Base-by-base conservation (phyloP, 2,329 filamentous ascomycete species). In the Aciculosporium take region DNA sequence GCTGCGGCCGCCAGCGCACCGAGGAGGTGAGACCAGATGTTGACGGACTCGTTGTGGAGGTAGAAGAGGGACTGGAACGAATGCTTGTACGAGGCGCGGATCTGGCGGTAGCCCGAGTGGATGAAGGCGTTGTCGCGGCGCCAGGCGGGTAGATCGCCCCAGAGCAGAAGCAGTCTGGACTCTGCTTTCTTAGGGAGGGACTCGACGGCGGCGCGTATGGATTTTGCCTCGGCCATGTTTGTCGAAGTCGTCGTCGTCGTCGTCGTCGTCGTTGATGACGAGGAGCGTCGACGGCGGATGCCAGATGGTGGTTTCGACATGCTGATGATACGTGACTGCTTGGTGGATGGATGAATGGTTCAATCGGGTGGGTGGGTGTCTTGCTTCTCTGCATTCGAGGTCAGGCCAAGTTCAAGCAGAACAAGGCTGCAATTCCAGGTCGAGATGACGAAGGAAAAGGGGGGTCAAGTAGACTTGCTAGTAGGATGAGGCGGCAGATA, bases 1-100 rank as follows among this genome's bases (percentile, higher is more conserved):
- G 66, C 53, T 3, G 74, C 54, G 43, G 82, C 78, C 28, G 72
- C 49, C 1, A 81, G 39, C 9, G 80, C 74, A 7, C 85, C 86
- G 31, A 85, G 52, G 8, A 79, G 67, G 48, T 78, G 74, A 10
- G 73, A 68, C 71, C 72, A 77, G 55, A 77, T 76, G 59, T 78
- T 78, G 58, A 78, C 73, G 30, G 63, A 69, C 56, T 78, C 74
- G 55, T 78, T 77, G 64, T 78, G 74, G 44, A 76, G 54, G 56
- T 68, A 68, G 50, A 64, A 62, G 34, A 77, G 60, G 39, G 68
- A 73, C 35, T 51, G 50, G 37, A 72, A 51, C 21, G 68, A 69
- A 45, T 56, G 52, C 36, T 45, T 38, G 56, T 72, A 71, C 39
- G 68, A 72, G 54, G 65, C 59, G 50, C 62, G 66, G 20, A 65